A percentile compares a stretch with the other conserved stretches of the same genome.
Conservation (phyloP, 176 grass and related monocot species). For the Poa annua region DNA sequence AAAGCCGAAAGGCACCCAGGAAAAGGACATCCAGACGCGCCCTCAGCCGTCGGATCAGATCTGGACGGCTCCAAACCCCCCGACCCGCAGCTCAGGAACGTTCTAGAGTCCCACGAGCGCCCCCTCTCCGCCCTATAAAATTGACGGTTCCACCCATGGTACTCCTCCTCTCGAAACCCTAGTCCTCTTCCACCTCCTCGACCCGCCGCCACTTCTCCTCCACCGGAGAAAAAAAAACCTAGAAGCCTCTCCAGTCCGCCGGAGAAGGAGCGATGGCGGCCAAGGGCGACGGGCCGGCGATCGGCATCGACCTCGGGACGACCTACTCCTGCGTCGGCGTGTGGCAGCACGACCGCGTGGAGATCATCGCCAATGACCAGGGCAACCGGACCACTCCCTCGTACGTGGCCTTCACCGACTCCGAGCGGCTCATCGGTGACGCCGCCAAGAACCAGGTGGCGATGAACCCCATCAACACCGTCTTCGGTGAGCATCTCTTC, state of each 20-base stretch:
- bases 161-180: conserved; percentile 50
- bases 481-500: conserved; percentile 56
- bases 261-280: conserved; percentile 44
- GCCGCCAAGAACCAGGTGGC: conserved; percentile 84
- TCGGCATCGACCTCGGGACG: conserved; percentile 93
- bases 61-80: neutral
- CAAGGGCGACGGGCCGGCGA: conserved; percentile 82
- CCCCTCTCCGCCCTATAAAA: too few species aligned
- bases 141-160: neutral
- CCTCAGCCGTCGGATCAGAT: neutral
- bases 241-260: neutral
- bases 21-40: neutral
- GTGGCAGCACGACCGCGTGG: conserved; percentile 95
- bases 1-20: neutral
- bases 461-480: conserved; percentile 81
- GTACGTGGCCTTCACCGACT: conserved; percentile 91
- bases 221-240: neutral
- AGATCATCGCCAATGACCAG: conserved; percentile 98
- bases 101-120: conserved; percentile 46
- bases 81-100: conserved; percentile 15
- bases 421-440: conserved; percentile 69
- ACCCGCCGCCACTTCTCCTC: conserved; percentile 25
- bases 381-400: conserved; percentile 94
- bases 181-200: neutral
- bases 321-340: conserved; percentile 98